Percentiles rank a stretch among this genome's conserved stretches.
These are phyloP conservation scores for Thalassiosira livingstoniorum DNA, from an alignment of 352 stramenopile species.

Conservation along the genomic window DNA sequence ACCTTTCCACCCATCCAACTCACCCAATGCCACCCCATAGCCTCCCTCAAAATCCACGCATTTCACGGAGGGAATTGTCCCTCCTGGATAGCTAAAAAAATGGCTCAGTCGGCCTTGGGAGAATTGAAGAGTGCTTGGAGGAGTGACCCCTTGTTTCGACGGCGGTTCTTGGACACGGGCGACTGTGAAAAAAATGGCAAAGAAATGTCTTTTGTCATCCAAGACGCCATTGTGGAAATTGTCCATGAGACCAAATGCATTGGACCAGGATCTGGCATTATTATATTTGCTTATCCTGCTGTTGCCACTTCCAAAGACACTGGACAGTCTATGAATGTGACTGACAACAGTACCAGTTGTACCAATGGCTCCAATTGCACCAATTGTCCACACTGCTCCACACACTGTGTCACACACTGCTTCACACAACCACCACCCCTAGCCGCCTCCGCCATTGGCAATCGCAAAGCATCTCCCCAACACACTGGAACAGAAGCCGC, in stretches of 20 bases:
- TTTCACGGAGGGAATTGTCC: constrained; percentile 67
- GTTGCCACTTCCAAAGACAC: too few species aligned
- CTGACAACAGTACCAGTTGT: too few species aligned
- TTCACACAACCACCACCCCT: constrained; percentile 25
- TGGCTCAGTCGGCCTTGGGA: constrained; percentile 40
- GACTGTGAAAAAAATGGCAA: background rate
- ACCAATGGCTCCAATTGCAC: too few species aligned
- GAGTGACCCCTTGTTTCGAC: constrained; percentile 21
- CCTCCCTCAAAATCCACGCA: constrained; percentile 46
- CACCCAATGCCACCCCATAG: constrained; percentile 52
- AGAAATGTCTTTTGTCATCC: background rate
- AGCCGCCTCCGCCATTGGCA: constrained; percentile 56
- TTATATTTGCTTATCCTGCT: constrained; percentile 67
- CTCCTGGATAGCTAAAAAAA: constrained; percentile 44
- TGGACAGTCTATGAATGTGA: too few species aligned
- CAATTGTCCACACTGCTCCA: too few species aligned
- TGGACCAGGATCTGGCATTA: constrained; percentile 64
- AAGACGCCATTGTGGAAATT: constrained; percentile 42
- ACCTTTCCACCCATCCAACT: constrained; percentile 59
- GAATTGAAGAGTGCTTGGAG: constrained; percentile 28
- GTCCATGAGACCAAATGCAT: constrained; percentile 46
- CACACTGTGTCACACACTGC: too few species aligned
- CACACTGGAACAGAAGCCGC: constrained; percentile 54
- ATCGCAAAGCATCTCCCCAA: constrained; percentile 41
- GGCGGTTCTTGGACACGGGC: background rate